These are phyloP conservation scores for Amesomyces nigricolor DNA, from an alignment of 2,329 filamentous ascomycete species.

Conservation along the genomic window DNA sequence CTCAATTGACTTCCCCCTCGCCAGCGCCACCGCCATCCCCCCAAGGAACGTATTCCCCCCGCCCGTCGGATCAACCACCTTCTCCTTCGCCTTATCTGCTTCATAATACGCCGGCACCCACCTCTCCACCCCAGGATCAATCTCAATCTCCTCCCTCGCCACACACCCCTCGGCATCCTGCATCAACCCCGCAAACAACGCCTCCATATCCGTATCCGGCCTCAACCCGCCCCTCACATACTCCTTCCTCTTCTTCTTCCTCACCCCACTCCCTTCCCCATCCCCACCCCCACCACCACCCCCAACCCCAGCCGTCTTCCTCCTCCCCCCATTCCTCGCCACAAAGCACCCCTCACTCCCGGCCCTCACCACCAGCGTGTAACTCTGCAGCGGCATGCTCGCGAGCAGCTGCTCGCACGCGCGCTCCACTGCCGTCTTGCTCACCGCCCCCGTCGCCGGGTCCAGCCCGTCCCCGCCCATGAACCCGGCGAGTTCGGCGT, in stretches of 20 bases:
- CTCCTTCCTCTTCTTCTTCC: slow-evolving; percentile 23
- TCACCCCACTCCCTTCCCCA: slow-evolving; percentile 16
- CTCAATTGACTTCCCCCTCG: slow-evolving; percentile 53
- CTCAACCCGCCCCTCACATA: slow-evolving; percentile 45
- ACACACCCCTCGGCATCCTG: slow-evolving; percentile 49
- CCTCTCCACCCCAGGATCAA: slow-evolving; percentile 44
- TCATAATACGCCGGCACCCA: slow-evolving; percentile 27
- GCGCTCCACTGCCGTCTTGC: slow-evolving; percentile 47
- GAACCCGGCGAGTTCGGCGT: slow-evolving; percentile 79
- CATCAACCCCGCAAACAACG: slow-evolving; percentile 54
- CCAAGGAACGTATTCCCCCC: slow-evolving; percentile 86
- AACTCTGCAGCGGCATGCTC: slow-evolving; percentile 59
- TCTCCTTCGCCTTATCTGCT: slow-evolving; percentile 28
- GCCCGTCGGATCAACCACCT: slow-evolving; percentile 86
- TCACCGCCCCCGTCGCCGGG: slow-evolving; percentile 49
- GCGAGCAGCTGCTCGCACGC: slow-evolving; percentile 58
- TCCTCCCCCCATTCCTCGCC: slow-evolving; percentile 52
- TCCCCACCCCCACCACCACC: slow-evolving; percentile 19
- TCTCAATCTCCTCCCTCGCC: slow-evolving; percentile 52
- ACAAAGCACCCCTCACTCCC: slow-evolving; percentile 68
- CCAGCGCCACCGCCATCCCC: slow-evolving; percentile 53
- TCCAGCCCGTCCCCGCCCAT: slow-evolving; percentile 61
- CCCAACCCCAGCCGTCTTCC: slow-evolving; percentile 36
- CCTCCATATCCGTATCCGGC: slow-evolving; percentile 58
- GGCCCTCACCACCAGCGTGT: slow-evolving; percentile 62